Evolutionary conservation across 257 asterid genomes (phyloP).

Genomic region (Rauvolfia tetraphylla): DNA sequence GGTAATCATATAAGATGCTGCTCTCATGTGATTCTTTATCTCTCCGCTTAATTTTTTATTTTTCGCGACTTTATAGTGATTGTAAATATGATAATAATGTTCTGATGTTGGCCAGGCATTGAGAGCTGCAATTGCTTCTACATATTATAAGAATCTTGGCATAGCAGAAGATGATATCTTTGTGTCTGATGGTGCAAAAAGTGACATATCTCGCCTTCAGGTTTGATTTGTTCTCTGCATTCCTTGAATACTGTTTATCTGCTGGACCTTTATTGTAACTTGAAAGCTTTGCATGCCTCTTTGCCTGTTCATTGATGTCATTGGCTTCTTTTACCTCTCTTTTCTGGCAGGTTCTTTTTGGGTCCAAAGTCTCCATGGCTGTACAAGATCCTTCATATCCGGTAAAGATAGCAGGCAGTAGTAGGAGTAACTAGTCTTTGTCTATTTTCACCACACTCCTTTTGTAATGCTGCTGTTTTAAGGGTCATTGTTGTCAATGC

Average conservation of each 20-base stretch:
- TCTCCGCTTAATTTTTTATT: neutral
- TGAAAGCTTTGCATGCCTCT: neutral
- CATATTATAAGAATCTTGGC: slow-evolving; percentile 78
- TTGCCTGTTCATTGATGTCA: neutral
- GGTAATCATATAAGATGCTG: neutral
- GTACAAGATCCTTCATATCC: slow-evolving; percentile 99
- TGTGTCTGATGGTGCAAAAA: slow-evolving; percentile 98
- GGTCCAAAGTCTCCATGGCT: slow-evolving; percentile 86
- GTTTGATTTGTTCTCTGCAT: slow-evolving; percentile 31
- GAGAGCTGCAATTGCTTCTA: slow-evolving; percentile 87
- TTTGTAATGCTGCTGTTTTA: neutral
- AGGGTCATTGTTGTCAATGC: neutral
- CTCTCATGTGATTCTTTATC: neutral
- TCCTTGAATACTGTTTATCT: neutral
- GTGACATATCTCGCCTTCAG: slow-evolving; percentile 98
- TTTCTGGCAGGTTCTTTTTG: slow-evolving; percentile 77
- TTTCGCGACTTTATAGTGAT: neutral
- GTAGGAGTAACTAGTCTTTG: neutral
- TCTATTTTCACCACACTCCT: neutral
- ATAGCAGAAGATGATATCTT: slow-evolving; percentile 85
- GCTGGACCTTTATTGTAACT: neutral
- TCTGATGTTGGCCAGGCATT: slow-evolving; percentile 45
- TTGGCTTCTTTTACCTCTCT: too few relatives aligned
- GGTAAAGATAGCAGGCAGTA: slow-evolving; percentile 35
- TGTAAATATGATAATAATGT: neutral